Conservation (phyloP, 2,329 filamentous ascomycete genomes). For the Coleophoma eucalyptorum region DNA sequence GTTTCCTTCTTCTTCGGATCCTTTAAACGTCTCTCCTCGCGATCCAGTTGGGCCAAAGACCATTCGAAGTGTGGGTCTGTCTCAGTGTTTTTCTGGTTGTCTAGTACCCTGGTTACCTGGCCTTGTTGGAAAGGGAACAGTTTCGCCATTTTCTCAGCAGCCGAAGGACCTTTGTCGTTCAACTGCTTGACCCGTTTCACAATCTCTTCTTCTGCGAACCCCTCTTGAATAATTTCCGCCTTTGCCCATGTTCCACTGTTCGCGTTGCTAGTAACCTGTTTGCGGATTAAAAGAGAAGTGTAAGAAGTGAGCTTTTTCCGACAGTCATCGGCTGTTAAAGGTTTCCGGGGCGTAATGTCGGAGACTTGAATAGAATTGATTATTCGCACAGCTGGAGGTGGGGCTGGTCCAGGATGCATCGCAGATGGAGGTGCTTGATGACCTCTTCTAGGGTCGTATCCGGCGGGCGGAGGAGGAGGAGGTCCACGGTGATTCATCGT, state of each 20-base stretch:
- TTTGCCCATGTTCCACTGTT: slow-evolving; percentile 21
- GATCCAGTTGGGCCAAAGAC: slow-evolving; percentile 23
- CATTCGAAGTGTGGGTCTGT: slow-evolving; percentile 20
- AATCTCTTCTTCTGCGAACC: slow-evolving; percentile 21
- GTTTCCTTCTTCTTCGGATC: slow-evolving; percentile 15
- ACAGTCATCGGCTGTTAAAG: slow-evolving; percentile 16
- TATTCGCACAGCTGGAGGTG: slow-evolving; percentile 4
- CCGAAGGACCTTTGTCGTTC: slow-evolving; percentile 13
- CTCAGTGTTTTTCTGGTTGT: slow-evolving; percentile 18
- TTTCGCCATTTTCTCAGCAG: slow-evolving; percentile 22
- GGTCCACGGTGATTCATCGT: background rate
- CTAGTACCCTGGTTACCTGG: slow-evolving; percentile 24
- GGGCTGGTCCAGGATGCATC: background rate
- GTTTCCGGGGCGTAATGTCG: slow-evolving; percentile 16
- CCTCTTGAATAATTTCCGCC: slow-evolving; percentile 18
- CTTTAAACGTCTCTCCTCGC: slow-evolving; percentile 7
- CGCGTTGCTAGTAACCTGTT: slow-evolving; percentile 18
- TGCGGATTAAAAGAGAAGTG: slow-evolving; percentile 18
- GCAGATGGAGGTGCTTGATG: background rate
- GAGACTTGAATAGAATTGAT: slow-evolving; percentile 14
- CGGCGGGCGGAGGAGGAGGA: slow-evolving; percentile 3
- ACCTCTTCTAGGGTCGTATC: background rate
- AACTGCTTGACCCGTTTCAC: slow-evolving; percentile 21
- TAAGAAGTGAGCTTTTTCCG: slow-evolving; percentile 22
- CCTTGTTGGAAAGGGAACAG: slow-evolving; percentile 19